Conservation (phyloP, 2,329 filamentous ascomycete genomes). For the Phaeophleospora eucalypticola region DNA sequence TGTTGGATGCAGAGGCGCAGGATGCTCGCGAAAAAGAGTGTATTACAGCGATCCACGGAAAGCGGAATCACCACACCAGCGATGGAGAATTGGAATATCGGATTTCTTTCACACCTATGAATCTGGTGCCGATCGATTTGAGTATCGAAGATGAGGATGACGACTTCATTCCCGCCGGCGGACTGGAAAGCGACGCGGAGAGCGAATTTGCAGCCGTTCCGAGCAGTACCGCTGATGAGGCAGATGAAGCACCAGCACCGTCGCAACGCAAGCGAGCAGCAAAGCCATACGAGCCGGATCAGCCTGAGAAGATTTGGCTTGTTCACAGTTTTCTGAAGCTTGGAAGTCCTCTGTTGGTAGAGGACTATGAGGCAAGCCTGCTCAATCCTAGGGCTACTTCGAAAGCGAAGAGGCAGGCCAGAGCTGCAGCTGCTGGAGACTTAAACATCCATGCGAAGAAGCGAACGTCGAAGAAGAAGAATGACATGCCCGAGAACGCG, state of each 20-base stretch:
- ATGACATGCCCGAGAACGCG: constrained; percentile 11
- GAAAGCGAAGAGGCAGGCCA: constrained; percentile 24
- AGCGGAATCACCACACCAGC: constrained; percentile 66
- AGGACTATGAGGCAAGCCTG: constrained; percentile 58
- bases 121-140: constrained; percentile 74
- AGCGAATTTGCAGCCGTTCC: constrained; percentile 18
- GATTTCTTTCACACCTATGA: constrained; percentile 69
- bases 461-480: constrained; percentile 11
- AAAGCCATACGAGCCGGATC: constrained; percentile 59
- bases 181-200: constrained; percentile 35
- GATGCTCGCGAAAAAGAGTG: constrained; percentile 50
- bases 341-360: constrained; percentile 61
- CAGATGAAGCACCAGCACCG: constrained; percentile 31
- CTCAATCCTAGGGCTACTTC: constrained; percentile 27
- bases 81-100: constrained; percentile 75
- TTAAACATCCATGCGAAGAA: constrained; percentile 17
- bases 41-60: constrained; percentile 63
- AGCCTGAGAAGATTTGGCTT: constrained; percentile 65
- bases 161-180: constrained; percentile 36
- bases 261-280: constrained; percentile 42
- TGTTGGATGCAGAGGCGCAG: constrained; percentile 33
- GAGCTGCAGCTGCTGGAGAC: constrained; percentile 15
- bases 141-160: constrained; percentile 67
- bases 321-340: constrained; percentile 60
- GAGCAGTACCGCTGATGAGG: constrained; percentile 16